Evolutionary conservation across 1,139 yeast genomes (phyloP).

Genomic region (Hemisphaericaspora xylofermentans): DNA sequence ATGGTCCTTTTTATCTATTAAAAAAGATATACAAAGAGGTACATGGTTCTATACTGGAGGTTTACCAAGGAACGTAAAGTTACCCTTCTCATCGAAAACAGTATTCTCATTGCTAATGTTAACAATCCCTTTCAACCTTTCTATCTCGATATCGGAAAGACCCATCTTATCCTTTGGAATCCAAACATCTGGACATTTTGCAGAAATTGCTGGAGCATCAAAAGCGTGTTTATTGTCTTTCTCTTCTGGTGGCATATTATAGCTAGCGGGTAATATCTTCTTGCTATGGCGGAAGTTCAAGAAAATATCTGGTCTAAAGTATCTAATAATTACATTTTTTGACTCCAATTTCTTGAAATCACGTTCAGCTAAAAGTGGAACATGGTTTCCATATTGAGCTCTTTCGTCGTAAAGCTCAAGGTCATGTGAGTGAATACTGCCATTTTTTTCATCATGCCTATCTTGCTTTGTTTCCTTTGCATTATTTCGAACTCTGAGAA

Average conservation of each 20-base stretch:
- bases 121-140: slow-evolving; percentile 41
- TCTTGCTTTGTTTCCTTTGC: slow-evolving; percentile 14
- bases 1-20: too few relatives aligned
- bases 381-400: slow-evolving; percentile 10
- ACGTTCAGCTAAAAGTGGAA: slow-evolving; percentile 56
- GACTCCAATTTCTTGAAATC: slow-evolving; percentile 35
- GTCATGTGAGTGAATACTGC: slow-evolving; percentile 16
- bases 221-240: slow-evolving; percentile 47
- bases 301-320: slow-evolving; percentile 66
- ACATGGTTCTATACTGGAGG: slow-evolving; percentile 46
- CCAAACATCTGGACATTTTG: slow-evolving; percentile 76
- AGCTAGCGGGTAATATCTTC: slow-evolving; percentile 52
- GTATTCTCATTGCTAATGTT: slow-evolving; percentile 69
- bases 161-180: slow-evolving; percentile 86
- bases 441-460: slow-evolving; percentile 18
- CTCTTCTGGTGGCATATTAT: slow-evolving; percentile 29
- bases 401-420: slow-evolving; percentile 20
- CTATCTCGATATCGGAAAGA: slow-evolving; percentile 60
- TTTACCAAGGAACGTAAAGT: slow-evolving; percentile 49
- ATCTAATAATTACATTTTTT: slow-evolving; percentile 41
- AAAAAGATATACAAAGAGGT: background rate
- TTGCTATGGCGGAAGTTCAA: slow-evolving; percentile 55
- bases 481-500: slow-evolving; percentile 23
- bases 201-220: slow-evolving; percentile 69
- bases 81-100: slow-evolving; percentile 58